Percentiles rank a stretch among this genome's conserved stretches.
Conservation (phyloP, 1,284 basidiomycete genomes). For the Peniophora sp. region DNA sequence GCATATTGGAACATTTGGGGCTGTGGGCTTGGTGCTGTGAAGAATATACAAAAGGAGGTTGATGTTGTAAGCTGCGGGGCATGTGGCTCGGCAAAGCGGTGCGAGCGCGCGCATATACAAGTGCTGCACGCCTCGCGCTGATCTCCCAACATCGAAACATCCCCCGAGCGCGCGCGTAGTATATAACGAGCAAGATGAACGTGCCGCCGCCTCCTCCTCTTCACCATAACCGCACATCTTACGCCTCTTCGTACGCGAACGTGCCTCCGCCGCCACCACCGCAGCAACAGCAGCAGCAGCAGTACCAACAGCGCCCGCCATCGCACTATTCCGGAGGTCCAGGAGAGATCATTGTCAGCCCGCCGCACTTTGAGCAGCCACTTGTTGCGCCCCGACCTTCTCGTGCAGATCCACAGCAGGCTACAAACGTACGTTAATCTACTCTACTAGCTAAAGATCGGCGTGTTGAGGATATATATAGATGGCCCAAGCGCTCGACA, state of each 20-base stretch:
- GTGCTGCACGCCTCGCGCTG: too few species aligned
- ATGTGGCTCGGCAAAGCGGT: too few species aligned
- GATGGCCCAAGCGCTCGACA: slow-evolving; percentile 60
- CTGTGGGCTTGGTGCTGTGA: too few species aligned
- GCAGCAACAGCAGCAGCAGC: slow-evolving; percentile 1
- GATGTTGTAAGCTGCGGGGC: too few species aligned
- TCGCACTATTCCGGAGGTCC: too few species aligned
- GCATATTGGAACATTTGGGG: too few species aligned
- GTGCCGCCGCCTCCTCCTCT: not conserved
- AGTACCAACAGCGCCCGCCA: slow-evolving; percentile 21
- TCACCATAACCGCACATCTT: not conserved
- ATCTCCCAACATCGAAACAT: too few species aligned
- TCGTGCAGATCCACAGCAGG: slow-evolving; percentile 50
- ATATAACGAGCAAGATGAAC: not conserved
- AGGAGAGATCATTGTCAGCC: too few species aligned
- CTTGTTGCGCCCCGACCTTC: slow-evolving; percentile 65
- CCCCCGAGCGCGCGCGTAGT: too few species aligned
- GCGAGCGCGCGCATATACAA: too few species aligned
- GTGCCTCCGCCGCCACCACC: not conserved
- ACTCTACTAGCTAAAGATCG: slow-evolving; percentile 1
- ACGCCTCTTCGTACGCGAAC: not conserved
- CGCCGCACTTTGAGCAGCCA: slow-evolving; percentile 43
- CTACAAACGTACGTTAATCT: slow-evolving; percentile 60
- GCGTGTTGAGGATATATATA: slow-evolving; percentile 18
- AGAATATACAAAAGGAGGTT: too few species aligned